Base-by-base conservation (phyloP, 2,329 filamentous ascomycete genomes). In the Calonectria pseudoturangicola region DNA sequence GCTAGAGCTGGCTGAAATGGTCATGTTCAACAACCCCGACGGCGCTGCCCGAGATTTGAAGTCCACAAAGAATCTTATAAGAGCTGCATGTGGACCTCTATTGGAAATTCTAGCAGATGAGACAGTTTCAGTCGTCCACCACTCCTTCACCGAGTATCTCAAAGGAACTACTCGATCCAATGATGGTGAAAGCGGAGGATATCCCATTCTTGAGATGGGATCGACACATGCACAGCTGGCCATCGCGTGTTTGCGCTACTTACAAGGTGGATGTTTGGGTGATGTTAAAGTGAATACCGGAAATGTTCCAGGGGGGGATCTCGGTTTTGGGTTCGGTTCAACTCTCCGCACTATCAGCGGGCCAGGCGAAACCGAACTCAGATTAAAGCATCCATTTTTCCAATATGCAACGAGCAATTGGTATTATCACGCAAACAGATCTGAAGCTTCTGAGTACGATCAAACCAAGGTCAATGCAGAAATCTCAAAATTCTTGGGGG, bases 391-490 rank as follows among this genome's bases (percentile, higher is more conserved):
- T 62, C 81, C 82, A 0, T 83, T 84, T 41, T 65, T 81, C 9
- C 68, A 79, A 9, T 84, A 84, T 63, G 80, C 80, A 5, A 69
- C 71, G 18, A 74, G 48, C n/a, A 81, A 83, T 51, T 84, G 82
- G 82, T 50, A 75, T n/a, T 43, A 74, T 15, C 82, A 84, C 54
- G 60, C 76, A 3, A 60, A 62, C n/a, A 77, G 64, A 41, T 79
- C 78, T 15, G 75, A 79, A 33, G 39, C 36, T 4, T 69, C 68
- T 7, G 75, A 73, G 3, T 30, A 77, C 12, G 73, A 79, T 45
- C 76, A 79, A 27, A 63, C 66, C 0, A 58, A 73, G 2, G n/a
- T 75, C 7, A 73, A 73, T 21, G 25, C 36, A 1, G 69, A 64
- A 1, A 58, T 78, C 47, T 13, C 25, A 3, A 62, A 41, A 13